Evolutionary conservation across 805 yeast genomes (phyloP), one percentile per base, ranked within the genome.

Genomic region (Sugiyamaella marilandica): DNA sequence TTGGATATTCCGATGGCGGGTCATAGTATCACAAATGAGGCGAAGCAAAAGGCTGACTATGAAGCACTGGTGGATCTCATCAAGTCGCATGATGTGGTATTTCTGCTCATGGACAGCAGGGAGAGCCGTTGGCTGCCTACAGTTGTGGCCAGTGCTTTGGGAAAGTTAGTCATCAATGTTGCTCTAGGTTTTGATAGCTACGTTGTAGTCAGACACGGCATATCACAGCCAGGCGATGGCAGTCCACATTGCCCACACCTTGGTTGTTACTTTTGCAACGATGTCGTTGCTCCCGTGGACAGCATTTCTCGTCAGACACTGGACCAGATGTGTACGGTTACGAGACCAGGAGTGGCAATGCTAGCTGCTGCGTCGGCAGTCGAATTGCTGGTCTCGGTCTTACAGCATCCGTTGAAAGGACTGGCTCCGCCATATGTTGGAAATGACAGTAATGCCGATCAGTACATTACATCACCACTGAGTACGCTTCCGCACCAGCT

Each of bases 101-200:
- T 85, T 61, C 69, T 95, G 32, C 72, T 91, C 45, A 87, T 91
- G 86, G 99, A 94, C 66, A 89, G 97, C 4, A 77, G 99, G 50
- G 99, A 94, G 65, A 81, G 97, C 0, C 76, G 99, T 58, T 94
- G 99, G 99, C 74, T 94, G n/a, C 99, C 99, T 1, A 85, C 98
- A 0, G 81, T 92, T 0, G 68, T 94, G 37, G 87, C 89, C 0
- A 75, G 80, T 50, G 83, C 83, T 1, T 70, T 78, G 62, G 65
- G 76, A 45, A 94, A 94, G 65, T 73, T 81, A 9, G 96, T 91
- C 1, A 80, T 94, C 37, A 94, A 91, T 69, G 94, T 95, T 0
- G 99, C 99, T 0, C 72, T 94, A 34, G 99, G 99, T 0, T 94
- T 91, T 72, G 99, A 92, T 62, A 84, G 95, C 54, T 94, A 82